Conservation (phyloP, 139 green algal species). For the Protoeuglena noctilucae region DNA sequence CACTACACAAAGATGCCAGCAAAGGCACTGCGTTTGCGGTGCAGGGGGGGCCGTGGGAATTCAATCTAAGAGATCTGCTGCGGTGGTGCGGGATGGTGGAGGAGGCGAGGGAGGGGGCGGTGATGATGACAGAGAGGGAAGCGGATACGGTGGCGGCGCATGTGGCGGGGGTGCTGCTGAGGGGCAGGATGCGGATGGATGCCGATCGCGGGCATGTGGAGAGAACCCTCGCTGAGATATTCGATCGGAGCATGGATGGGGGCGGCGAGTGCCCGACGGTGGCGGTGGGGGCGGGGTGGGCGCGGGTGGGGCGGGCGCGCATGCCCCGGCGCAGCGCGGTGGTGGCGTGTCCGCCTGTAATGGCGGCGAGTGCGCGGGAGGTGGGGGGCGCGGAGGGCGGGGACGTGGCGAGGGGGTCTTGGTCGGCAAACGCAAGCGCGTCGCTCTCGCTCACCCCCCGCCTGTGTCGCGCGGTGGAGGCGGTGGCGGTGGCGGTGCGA, state of each 20-base stretch:
- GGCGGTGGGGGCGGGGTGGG: constrained; percentile 12
- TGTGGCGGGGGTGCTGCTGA: constrained; percentile 56
- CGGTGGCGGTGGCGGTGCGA: constrained; percentile 19
- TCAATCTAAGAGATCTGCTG: constrained; percentile 95
- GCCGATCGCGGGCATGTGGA: constrained; percentile 41
- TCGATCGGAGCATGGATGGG: too few relatives aligned
- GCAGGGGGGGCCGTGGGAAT: constrained; percentile 86
- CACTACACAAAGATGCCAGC: constrained; percentile 36
- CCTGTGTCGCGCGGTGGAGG: constrained; percentile 60
- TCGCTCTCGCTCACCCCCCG: too few relatives aligned
- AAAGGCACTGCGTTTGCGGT: constrained; percentile 36
- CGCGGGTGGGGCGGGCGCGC: constrained; percentile 3
- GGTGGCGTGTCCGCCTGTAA: too few relatives aligned
- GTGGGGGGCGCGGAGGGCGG: background rate
- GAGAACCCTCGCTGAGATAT: too few relatives aligned
- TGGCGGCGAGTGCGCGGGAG: background rate
- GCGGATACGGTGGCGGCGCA: constrained; percentile 31
- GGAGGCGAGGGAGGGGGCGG: constrained; percentile 10
- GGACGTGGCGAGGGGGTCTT: too few relatives aligned
- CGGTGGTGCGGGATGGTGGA: constrained; percentile 78
- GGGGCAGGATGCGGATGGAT: constrained; percentile 54
- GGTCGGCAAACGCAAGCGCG: too few relatives aligned
- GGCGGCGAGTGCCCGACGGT: constrained; percentile 10
- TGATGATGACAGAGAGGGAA: constrained; percentile 6
- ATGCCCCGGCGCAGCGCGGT: too few relatives aligned